Conservation (phyloP, 1,284 basidiomycete species). For the Dichomitus squalens region DNA sequence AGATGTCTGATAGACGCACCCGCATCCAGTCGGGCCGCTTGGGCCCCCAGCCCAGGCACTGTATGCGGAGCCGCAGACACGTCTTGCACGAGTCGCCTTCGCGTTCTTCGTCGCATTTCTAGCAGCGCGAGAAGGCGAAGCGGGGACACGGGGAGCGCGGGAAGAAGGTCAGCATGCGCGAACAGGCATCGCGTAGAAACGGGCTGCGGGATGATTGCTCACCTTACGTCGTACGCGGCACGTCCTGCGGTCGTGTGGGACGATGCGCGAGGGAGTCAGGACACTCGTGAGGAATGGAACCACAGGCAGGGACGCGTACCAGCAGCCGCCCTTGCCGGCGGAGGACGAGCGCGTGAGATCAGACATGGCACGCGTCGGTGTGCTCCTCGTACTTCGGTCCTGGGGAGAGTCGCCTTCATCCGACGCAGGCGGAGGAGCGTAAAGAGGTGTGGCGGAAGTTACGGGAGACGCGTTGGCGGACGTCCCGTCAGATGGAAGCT, state of each 20-base stretch:
- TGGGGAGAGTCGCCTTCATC: slow-evolving; percentile 29
- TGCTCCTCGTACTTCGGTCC: slow-evolving; percentile 40
- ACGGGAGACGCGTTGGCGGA: slow-evolving; percentile 34
- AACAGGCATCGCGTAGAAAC: slow-evolving; percentile 12
- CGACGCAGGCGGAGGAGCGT: slow-evolving; percentile 21
- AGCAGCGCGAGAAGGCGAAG: slow-evolving; percentile 5
- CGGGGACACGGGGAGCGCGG: neutral
- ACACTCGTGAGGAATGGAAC: slow-evolving; percentile 6
- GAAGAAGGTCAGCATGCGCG: slow-evolving; percentile 20
- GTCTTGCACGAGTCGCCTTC: slow-evolving; percentile 78
- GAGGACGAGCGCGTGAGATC: slow-evolving; percentile 56
- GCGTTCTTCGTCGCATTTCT: slow-evolving; percentile 86
- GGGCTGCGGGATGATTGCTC: slow-evolving; percentile 28
- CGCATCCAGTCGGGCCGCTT: slow-evolving; percentile 84
- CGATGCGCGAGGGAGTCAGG: slow-evolving; percentile 8
- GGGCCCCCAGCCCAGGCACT: slow-evolving; percentile 80
- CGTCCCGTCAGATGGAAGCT: slow-evolving; percentile 27
- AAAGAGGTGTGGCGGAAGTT: slow-evolving; percentile 27
- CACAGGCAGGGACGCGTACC: slow-evolving; percentile 46
- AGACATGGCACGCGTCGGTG: slow-evolving; percentile 50
- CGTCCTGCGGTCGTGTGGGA: slow-evolving; percentile 52
- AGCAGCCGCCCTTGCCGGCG: slow-evolving; percentile 72
- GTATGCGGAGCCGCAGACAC: slow-evolving; percentile 72
- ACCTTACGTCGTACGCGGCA: slow-evolving; percentile 81
- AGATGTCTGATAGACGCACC: slow-evolving; percentile 46